A percentile compares a stretch with the other conserved stretches of the same genome.
Conservation (phyloP, 768 basidiomycete species). For the Leccinum broughii region DNA sequence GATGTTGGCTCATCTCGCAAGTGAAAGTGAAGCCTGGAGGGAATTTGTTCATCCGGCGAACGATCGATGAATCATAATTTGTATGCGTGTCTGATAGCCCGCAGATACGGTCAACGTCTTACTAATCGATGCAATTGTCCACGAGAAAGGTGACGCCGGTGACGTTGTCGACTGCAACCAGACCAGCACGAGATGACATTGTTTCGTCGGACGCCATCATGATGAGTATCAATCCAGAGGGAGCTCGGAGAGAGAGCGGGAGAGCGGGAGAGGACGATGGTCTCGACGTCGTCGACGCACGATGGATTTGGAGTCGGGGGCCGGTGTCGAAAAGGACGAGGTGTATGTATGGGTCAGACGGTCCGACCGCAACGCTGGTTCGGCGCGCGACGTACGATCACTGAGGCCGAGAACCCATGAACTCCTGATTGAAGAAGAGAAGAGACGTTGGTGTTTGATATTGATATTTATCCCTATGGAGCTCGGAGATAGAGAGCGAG, state of each 20-base stretch:
- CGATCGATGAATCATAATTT: not conserved
- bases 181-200: constrained; percentile 17
- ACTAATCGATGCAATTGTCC: constrained; percentile 84
- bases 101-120: not conserved
- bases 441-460: too few relatives aligned
- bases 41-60: constrained; percentile 69
- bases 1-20: constrained; percentile 60
- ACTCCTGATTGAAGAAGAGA: constrained; percentile 66
- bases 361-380: not conserved
- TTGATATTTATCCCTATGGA: not conserved
- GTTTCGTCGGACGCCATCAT: not conserved
- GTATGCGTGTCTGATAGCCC: not conserved
- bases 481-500: too few relatives aligned
- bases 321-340: constrained; percentile 83
- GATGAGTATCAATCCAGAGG: not conserved
- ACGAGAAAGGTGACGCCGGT: constrained; percentile 62
- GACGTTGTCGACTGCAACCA: constrained; percentile 38
- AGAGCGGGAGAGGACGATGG: constrained; percentile 55
- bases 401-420: constrained; percentile 78
- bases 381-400: constrained; percentile 53
- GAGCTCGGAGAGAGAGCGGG: too few relatives aligned
- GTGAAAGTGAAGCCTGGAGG: constrained; percentile 71
- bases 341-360: not conserved
- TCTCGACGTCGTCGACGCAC: constrained; percentile 56
- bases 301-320: constrained; percentile 72